phyloP scores from a whole-genome alignment of 2,329 filamentous ascomycete genomes.

The Colletotrichum caudatum region DNA sequence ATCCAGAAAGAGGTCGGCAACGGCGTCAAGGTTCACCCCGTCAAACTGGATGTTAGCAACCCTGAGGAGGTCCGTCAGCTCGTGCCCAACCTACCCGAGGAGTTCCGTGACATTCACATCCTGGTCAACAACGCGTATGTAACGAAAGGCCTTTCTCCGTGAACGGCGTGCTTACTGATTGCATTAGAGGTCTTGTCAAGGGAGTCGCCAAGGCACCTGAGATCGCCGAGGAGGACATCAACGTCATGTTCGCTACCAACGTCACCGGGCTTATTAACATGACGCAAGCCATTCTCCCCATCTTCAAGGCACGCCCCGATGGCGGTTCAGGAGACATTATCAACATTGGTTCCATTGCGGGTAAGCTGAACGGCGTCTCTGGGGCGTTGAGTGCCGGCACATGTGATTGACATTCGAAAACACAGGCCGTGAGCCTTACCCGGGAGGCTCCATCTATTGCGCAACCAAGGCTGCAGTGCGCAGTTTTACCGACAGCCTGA shows the following conservation, averaged over 20 bases:
- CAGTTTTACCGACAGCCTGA: conserved; percentile 84
- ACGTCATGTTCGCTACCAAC: conserved; percentile 91
- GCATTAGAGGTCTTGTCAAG: conserved; percentile 82
- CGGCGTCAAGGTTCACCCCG: conserved; percentile 84
- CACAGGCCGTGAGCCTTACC: conserved; percentile 80
- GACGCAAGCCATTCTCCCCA: conserved; percentile 89
- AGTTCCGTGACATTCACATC: conserved; percentile 87
- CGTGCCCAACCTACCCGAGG: conserved; percentile 78
- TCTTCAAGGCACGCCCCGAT: conserved; percentile 81
- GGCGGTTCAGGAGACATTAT: conserved; percentile 92
- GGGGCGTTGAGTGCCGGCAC: background rate
- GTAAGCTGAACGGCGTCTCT: conserved; percentile 41
- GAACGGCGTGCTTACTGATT: conserved; percentile 33
- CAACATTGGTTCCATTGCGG: conserved; percentile 93
- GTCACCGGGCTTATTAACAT: conserved; percentile 95
- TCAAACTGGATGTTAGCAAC: conserved; percentile 89
- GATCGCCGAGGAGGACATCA: conserved; percentile 85
- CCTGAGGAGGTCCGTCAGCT: conserved; percentile 79
- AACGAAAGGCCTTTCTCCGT: background rate
- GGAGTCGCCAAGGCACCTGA: conserved; percentile 87
- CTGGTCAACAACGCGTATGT: conserved; percentile 96
- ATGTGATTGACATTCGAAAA: background rate
- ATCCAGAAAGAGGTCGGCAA: conserved; percentile 82
- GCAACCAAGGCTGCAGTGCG: conserved; percentile 91
- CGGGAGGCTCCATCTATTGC: conserved; percentile 91